Conservation (phyloP, 169 alveolate genomes). For the Cryptosporidium canis region DNA sequence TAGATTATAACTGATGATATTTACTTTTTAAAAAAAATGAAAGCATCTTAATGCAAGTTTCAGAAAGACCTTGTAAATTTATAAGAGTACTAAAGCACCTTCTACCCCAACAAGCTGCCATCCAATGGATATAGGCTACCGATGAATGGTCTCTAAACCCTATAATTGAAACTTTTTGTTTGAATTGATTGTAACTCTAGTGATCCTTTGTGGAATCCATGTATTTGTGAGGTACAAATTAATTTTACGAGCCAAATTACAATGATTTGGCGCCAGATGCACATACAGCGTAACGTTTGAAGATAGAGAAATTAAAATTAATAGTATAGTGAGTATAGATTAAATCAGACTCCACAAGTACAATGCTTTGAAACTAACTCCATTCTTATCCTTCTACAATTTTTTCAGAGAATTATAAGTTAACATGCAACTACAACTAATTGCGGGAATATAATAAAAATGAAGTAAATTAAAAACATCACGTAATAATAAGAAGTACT, state of each 20-base stretch:
- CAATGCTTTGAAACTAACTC: neutral
- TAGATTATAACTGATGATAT: neutral
- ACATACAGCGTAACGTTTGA: neutral
- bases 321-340: too few species aligned
- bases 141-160: neutral
- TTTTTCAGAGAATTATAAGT: neutral
- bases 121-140: too few species aligned
- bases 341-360: too few species aligned
- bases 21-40: neutral
- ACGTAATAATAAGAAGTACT: neutral
- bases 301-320: neutral
- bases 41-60: neutral
- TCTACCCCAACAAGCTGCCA: too few species aligned
- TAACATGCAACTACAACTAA: neutral
- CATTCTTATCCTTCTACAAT: neutral
- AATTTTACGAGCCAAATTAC: slow-evolving; percentile 1
- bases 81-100: too few species aligned
- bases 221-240: slow-evolving; percentile 26
- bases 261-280: neutral
- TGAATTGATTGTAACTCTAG: neutral
- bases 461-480: neutral
- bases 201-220: neutral
- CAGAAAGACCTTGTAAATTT: too few species aligned
- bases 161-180: neutral
- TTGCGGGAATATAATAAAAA: neutral